phyloP scores from a whole-genome alignment of 306 rosid species.

The Coriaria nepalensis region DNA sequence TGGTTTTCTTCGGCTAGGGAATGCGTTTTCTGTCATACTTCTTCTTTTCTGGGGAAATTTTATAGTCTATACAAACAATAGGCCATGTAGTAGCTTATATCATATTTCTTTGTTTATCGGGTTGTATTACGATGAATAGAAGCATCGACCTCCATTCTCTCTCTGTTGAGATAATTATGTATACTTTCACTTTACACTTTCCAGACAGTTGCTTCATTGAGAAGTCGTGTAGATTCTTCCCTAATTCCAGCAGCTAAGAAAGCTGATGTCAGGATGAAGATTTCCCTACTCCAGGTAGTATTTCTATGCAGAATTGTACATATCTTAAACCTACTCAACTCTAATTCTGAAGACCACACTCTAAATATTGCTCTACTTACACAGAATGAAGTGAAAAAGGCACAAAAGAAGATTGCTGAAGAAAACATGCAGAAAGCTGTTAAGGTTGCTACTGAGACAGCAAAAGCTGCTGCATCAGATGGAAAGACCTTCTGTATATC shows the following conservation, averaged over 20 bases:
- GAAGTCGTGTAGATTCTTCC: constrained; percentile 61
- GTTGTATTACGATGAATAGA: too few relatives aligned
- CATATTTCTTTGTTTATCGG: too few relatives aligned
- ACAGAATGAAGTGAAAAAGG: constrained; percentile 69
- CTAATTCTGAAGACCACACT: constrained; percentile 7
- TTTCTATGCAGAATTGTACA: not conserved
- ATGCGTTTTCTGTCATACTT: not conserved
- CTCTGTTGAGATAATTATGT: not conserved
- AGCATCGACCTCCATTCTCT: not conserved
- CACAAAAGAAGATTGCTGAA: constrained; percentile 78
- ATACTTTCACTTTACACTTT: not conserved
- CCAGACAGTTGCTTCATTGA: constrained; percentile 73
- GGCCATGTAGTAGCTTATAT: too few relatives aligned
- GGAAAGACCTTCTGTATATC: constrained; percentile 68
- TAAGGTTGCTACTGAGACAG: constrained; percentile 44
- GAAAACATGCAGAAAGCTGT: constrained; percentile 76
- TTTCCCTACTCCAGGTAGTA: constrained; percentile 58
- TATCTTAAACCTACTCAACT: not conserved
- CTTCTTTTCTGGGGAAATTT: too few relatives aligned
- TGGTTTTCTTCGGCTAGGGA: not conserved
- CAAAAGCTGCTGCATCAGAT: constrained; percentile 53
- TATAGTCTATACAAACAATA: too few relatives aligned
- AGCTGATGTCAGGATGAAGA: constrained; percentile 65
- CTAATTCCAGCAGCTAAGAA: constrained; percentile 82
- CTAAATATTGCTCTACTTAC: constrained; percentile 7